phyloP scores from a whole-genome alignment of 192 early-diverging fungal genomes.

The Hyaloraphidium curvatum region DNA sequence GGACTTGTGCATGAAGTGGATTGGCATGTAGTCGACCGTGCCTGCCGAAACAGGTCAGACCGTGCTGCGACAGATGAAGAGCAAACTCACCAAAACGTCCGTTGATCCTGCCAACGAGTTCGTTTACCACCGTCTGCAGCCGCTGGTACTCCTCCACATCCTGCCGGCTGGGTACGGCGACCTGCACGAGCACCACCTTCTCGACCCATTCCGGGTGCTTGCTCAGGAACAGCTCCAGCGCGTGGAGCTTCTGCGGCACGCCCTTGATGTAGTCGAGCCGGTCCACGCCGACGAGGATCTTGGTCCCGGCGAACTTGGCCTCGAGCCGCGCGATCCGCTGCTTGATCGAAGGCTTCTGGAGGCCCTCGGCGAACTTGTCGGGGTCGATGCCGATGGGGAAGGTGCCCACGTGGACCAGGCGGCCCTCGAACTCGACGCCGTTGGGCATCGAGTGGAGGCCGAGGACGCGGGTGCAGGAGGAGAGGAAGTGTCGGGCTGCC shows the following conservation, averaged over 20 bases:
- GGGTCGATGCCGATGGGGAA: constrained; percentile 99
- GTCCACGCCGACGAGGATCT: constrained; percentile 92
- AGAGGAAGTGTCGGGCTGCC: constrained; percentile 88
- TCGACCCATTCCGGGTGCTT: constrained; percentile 80
- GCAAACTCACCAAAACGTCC: constrained; percentile 52
- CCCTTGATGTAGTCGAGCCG: constrained; percentile 99
- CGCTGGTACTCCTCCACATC: constrained; percentile 98
- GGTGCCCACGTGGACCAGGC: constrained; percentile 85
- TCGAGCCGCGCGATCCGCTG: constrained; percentile 60
- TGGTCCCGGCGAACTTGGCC: constrained; percentile 63
- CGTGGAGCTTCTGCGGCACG: constrained; percentile 96
- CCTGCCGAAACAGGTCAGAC: constrained; percentile 9
- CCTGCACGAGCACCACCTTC: constrained; percentile 34
- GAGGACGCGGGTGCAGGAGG: constrained; percentile 89
- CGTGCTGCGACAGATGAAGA: not conserved
- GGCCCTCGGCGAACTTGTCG: constrained; percentile 65
- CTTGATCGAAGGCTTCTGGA: constrained; percentile 45
- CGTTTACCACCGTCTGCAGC: constrained; percentile 81
- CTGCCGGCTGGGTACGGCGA: constrained; percentile 92
- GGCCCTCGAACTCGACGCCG: constrained; percentile 80
- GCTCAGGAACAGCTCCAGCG: constrained; percentile 76
- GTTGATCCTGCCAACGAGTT: constrained; percentile 95
- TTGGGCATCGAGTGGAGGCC: constrained; percentile 85
- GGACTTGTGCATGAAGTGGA: constrained; percentile 96
- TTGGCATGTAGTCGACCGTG: constrained; percentile 92